phyloP scores from a whole-genome alignment of 352 stramenopile species.

The Pythium grandisporangium region DNA sequence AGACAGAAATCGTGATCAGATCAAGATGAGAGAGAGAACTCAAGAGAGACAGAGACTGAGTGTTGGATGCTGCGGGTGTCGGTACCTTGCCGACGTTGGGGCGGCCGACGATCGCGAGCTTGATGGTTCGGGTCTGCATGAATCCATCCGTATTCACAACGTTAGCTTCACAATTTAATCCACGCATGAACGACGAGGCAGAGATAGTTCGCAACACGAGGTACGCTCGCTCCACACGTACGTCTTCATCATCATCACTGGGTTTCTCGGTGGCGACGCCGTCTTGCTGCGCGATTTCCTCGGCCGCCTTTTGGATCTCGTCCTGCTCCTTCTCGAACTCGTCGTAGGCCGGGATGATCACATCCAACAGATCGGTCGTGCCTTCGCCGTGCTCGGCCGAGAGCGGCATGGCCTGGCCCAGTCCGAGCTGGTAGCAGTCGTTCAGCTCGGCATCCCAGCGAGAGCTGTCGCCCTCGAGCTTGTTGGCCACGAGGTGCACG shows the following conservation, averaged over 20 bases:
- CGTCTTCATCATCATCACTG: conserved; percentile 48
- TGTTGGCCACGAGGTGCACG: conserved; percentile 72
- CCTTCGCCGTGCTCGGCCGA: conserved; percentile 76
- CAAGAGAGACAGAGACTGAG: neutral
- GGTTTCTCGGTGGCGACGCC: conserved; percentile 16
- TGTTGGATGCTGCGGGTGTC: too few species aligned
- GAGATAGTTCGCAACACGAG: too few species aligned
- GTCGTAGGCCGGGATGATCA: conserved; percentile 67
- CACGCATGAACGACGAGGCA: too few species aligned
- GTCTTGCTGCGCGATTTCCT: conserved; percentile 7
- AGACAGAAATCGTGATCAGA: neutral
- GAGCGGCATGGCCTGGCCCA: conserved; percentile 55
- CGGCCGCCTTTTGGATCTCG: conserved; percentile 9
- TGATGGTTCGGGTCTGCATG: conserved; percentile 46
- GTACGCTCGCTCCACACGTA: too few species aligned
- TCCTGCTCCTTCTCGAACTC: conserved; percentile 46
- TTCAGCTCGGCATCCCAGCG: conserved; percentile 63
- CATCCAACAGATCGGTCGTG: conserved; percentile 53
- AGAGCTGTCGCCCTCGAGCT: conserved; percentile 58
- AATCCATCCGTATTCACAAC: neutral
- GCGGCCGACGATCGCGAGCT: conserved; percentile 69
- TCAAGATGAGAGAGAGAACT: neutral
- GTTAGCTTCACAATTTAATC: too few species aligned
- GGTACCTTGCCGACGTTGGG: conserved; percentile 66
- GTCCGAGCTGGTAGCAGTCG: conserved; percentile 68